phyloP scores from a whole-genome alignment of 805 yeast species.

The Suhomyces faveliae region DNA sequence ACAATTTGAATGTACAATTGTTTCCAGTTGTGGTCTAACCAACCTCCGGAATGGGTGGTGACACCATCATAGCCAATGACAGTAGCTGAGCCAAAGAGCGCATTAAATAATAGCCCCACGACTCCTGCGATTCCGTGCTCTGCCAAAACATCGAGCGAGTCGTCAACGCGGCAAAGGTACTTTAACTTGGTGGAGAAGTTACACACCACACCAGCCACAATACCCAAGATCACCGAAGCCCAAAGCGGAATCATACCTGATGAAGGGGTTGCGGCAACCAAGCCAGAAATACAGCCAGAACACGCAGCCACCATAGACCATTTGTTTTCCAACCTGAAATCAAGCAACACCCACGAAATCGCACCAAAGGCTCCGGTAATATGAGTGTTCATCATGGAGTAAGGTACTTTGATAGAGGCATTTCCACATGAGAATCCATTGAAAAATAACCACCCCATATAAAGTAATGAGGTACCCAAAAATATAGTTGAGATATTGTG shows the following conservation, averaged over 20 bases:
- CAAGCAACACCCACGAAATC: conserved; percentile 86
- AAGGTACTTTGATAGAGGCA: conserved; percentile 80
- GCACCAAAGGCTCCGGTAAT: conserved; percentile 89
- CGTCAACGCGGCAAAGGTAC: conserved; percentile 79
- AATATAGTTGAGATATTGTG: conserved; percentile 92
- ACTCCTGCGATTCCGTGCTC: conserved; percentile 98
- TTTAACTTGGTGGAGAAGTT: conserved; percentile 88
- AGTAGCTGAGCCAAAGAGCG: conserved; percentile 79
- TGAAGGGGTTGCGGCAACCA: conserved; percentile 96
- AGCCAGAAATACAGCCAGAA: conserved; percentile 92
- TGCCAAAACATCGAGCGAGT: conserved; percentile 92
- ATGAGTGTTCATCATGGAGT: conserved; percentile 90
- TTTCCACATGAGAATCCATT: conserved; percentile 86
- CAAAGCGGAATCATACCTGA: conserved; percentile 89
- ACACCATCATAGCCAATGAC: conserved; percentile 89
- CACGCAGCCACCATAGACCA: conserved; percentile 95
- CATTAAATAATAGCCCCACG: conserved; percentile 86
- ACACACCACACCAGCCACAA: conserved; percentile 78
- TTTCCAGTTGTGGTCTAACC: conserved; percentile 86
- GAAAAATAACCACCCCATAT: conserved; percentile 97
- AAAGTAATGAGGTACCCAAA: conserved; percentile 79
- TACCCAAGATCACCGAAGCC: conserved; percentile 85
- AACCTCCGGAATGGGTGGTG: conserved; percentile 85
- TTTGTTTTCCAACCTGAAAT: conserved; percentile 81
- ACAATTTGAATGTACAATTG: conserved; percentile 91